phyloP scores from a whole-genome alignment of 345 rosid species.

The Streptanthus diversifolius region DNA sequence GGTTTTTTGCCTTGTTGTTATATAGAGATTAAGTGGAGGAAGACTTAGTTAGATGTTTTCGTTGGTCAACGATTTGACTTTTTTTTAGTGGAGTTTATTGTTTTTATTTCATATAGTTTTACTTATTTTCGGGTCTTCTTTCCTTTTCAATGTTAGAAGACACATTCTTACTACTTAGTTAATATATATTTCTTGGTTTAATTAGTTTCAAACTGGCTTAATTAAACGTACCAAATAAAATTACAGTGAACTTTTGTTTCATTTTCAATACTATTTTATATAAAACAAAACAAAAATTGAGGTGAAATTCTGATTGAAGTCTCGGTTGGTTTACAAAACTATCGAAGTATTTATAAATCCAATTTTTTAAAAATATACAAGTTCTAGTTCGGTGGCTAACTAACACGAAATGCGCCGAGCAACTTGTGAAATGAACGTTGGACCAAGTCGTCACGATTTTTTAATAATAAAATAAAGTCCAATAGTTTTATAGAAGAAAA shows the following conservation, averaged over 20 bases:
- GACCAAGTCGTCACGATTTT: conserved; percentile 20
- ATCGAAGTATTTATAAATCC: too few species aligned
- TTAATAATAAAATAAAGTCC: background rate
- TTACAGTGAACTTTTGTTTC: background rate
- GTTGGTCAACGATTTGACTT: conserved; percentile 29
- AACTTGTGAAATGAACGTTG: conserved; percentile 18
- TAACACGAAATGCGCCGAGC: conserved; percentile 17
- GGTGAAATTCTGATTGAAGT: background rate
- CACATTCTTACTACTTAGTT: too few species aligned
- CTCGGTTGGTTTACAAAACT: background rate
- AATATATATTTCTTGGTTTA: background rate
- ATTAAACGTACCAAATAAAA: background rate
- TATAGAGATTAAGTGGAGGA: conserved; percentile 21
- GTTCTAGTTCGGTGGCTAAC: conserved; percentile 27
- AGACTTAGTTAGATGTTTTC: conserved; percentile 16
- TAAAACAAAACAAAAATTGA: background rate
- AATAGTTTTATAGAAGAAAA: background rate
- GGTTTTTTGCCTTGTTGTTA: conserved; percentile 10
- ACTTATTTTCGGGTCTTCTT: background rate
- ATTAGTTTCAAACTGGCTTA: background rate
- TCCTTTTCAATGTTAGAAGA: conserved; percentile 5
- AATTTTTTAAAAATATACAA: background rate
- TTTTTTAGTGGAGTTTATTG: conserved; percentile 17
- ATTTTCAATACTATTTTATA: background rate
- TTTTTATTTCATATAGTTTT: background rate